Evolutionary conservation across 352 stramenopile genomes (phyloP).

Genomic region (Pythium insidiosum): DNA sequence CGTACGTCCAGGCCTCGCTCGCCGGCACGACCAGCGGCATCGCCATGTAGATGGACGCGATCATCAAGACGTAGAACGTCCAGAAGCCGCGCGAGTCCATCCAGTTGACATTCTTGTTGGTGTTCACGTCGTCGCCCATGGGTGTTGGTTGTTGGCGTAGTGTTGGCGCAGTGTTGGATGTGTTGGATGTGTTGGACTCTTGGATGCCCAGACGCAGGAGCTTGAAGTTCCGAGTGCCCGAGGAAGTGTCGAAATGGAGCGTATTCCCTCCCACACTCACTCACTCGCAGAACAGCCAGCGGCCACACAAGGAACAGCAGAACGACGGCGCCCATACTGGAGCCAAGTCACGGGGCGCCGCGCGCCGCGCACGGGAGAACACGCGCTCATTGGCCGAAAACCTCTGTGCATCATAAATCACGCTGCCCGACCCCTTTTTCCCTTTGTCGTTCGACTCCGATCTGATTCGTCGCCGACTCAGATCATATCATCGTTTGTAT

Average conservation of each 20-base stretch:
- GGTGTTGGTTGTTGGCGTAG: slow-evolving; percentile 3
- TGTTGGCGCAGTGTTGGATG: background rate
- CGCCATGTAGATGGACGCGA: slow-evolving; percentile 69
- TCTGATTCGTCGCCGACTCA: too few relatives aligned
- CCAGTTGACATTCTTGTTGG: slow-evolving; percentile 90
- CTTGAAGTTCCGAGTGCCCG: background rate
- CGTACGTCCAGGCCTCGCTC: slow-evolving; percentile 64
- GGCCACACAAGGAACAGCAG: too few relatives aligned
- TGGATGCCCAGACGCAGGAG: slow-evolving; percentile 8
- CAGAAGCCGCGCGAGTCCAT: slow-evolving; percentile 85
- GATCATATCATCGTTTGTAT: too few relatives aligned
- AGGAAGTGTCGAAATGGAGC: too few relatives aligned
- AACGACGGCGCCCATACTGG: background rate
- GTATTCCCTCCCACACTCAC: too few relatives aligned
- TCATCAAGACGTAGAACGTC: slow-evolving; percentile 80
- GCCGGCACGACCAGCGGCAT: slow-evolving; percentile 72
- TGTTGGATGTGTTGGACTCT: slow-evolving; percentile 9
- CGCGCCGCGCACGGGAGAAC: too few relatives aligned
- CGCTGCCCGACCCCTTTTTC: too few relatives aligned
- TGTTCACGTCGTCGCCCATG: slow-evolving; percentile 38
- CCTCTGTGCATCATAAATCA: too few relatives aligned
- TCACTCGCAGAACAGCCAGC: too few relatives aligned
- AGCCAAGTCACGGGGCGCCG: background rate
- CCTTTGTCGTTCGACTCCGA: too few relatives aligned
- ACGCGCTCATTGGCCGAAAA: too few relatives aligned